Evolutionary conservation across 352 stramenopile species (phyloP).

Genomic region (Phytopythium delawarense): DNA sequence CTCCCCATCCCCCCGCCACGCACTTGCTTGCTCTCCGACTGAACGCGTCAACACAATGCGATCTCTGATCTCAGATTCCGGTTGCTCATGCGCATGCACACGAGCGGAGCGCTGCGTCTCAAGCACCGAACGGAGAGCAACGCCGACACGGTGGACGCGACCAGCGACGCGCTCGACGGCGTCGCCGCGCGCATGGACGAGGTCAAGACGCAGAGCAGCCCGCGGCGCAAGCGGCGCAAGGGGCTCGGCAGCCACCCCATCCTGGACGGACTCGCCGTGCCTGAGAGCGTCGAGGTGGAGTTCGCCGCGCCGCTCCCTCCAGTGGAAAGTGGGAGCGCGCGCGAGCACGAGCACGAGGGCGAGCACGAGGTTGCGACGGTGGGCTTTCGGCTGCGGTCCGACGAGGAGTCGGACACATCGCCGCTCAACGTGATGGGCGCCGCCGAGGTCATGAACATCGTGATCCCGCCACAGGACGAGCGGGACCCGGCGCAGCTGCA

Average conservation of each 20-base stretch:
- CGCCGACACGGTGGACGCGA: slow-evolving; percentile 15
- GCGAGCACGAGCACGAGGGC: not conserved
- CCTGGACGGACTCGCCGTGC: slow-evolving; percentile 5
- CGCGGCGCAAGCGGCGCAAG: slow-evolving; percentile 1
- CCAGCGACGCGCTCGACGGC: slow-evolving; percentile 15
- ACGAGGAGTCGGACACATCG: slow-evolving; percentile 4
- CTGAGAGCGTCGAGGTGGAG: slow-evolving; percentile 2
- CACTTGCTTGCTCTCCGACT: slow-evolving; percentile 4
- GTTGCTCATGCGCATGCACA: slow-evolving; percentile 29
- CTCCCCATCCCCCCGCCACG: not conserved
- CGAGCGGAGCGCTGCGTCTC: slow-evolving; percentile 25
- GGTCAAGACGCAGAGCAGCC: not conserved
- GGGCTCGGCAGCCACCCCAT: slow-evolving; percentile 5
- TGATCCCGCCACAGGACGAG: slow-evolving; percentile 6
- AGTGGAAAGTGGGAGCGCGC: not conserved
- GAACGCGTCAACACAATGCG: not conserved
- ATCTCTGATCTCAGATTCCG: slow-evolving; percentile 22
- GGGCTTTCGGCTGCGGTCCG: not conserved
- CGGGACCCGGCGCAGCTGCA: not conserved
- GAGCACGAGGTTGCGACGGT: not conserved
- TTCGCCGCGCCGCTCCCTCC: slow-evolving; percentile 1
- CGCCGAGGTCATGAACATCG: slow-evolving; percentile 4
- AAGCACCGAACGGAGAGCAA: slow-evolving; percentile 26
- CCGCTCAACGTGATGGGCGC: slow-evolving; percentile 10
- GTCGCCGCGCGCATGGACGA: slow-evolving; percentile 16